Evolutionary conservation across 129 eudicot genomes (phyloP).

Genomic region (Helianthus annuus): HanXRQr2.0-SUNRISE NC_035436.2:141922067-141922566

Average conservation of each 20-base stretch:
- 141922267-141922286: slow-evolving; percentile 33
- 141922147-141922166: neutral
- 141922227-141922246: slow-evolving; percentile 27
- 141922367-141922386: slow-evolving; percentile 10
- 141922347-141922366: slow-evolving; percentile 26
- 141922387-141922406: slow-evolving; percentile 81
- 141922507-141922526: slow-evolving; percentile 82
- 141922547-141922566: slow-evolving; percentile 86
- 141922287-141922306: slow-evolving; percentile 42
- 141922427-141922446: slow-evolving; percentile 83
- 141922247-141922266: slow-evolving; percentile 33
- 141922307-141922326: slow-evolving; percentile 33
- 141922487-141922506: slow-evolving; percentile 85
- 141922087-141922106: neutral
- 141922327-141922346: slow-evolving; percentile 35
- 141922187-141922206: slow-evolving; percentile 15
- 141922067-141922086: neutral
- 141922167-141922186: too few species aligned
- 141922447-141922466: slow-evolving; percentile 81
- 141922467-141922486: slow-evolving; percentile 94
- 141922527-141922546: slow-evolving; percentile 85
- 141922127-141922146: neutral
- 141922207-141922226: slow-evolving; percentile 26
- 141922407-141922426: slow-evolving; percentile 75
- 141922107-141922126: neutral